A percentile compares a stretch with the other conserved stretches of the same genome.
Conservation (phyloP, 179 eudicot species). For the Amaranthus tricolor region DNA sequence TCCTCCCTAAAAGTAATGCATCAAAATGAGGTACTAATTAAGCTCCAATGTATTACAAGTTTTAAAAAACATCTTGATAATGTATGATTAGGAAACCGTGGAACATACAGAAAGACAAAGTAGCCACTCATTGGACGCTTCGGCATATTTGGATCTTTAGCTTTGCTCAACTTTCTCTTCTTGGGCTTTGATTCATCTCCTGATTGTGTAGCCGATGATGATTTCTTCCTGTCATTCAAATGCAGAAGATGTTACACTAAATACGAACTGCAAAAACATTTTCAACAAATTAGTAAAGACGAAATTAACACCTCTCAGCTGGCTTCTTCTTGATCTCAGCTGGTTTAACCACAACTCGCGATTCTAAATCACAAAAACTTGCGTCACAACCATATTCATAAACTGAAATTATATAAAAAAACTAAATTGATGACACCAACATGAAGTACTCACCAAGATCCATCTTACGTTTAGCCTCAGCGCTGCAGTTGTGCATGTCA, state of each 20-base stretch:
- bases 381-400: neutral
- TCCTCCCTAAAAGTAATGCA: constrained; percentile 51
- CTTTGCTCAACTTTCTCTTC: constrained; percentile 58
- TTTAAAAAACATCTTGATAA: too few relatives aligned
- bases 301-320: constrained; percentile 35
- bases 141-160: constrained; percentile 59
- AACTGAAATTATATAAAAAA: neutral
- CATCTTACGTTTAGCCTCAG: constrained; percentile 68
- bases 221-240: constrained; percentile 34
- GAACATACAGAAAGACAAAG: constrained; percentile 70
- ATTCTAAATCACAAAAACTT: constrained; percentile 32
- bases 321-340: constrained; percentile 50
- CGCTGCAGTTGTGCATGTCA: constrained; percentile 68
- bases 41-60: neutral
- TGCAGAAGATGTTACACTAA: neutral
- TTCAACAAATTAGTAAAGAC: neutral
- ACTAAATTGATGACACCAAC: too few relatives aligned
- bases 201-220: constrained; percentile 24
- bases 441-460: constrained; percentile 41
- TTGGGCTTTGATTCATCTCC: constrained; percentile 40
- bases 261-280: neutral
- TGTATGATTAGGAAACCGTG: neutral
- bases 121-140: constrained; percentile 84
- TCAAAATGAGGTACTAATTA: neutral
- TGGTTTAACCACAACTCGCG: constrained; percentile 49